Conservation (phyloP, 352 stramenopile species). For the Phytophthora cactorum region DNA sequence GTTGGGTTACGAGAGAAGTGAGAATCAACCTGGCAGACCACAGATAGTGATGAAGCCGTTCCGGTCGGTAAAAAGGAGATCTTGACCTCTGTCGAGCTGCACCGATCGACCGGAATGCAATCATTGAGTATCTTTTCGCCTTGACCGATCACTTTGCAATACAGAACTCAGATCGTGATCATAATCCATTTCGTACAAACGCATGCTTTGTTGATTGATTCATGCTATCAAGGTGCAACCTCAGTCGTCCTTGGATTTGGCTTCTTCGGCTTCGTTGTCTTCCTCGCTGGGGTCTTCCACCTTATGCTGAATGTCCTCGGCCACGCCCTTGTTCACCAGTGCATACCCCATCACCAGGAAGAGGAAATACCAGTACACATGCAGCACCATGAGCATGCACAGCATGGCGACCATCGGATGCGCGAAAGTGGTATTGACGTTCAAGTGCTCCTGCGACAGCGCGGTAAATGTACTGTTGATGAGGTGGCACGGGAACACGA, state of each 20-base stretch:
- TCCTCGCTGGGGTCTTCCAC: conserved; percentile 29
- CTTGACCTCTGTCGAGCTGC: background rate
- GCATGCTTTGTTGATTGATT: conserved; percentile 7
- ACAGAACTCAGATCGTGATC: background rate
- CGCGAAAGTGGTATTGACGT: conserved; percentile 31
- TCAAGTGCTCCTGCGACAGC: conserved; percentile 30
- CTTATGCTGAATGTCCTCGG: conserved; percentile 54
- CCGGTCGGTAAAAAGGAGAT: background rate
- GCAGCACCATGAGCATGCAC: conserved; percentile 49
- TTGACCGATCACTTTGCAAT: background rate
- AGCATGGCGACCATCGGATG: conserved; percentile 46
- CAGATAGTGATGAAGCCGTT: no score
- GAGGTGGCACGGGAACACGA: conserved; percentile 47
- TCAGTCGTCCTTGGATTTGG: conserved; percentile 42
- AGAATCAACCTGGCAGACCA: no score
- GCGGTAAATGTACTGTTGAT: conserved; percentile 36
- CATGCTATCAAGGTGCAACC: conserved; percentile 6
- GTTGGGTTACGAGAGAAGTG: no score
- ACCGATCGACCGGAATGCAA: no score
- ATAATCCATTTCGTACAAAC: background rate
- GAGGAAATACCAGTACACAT: conserved; percentile 57
- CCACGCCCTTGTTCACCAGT: conserved; percentile 44
- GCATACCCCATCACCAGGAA: conserved; percentile 58
- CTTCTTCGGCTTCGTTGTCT: conserved; percentile 13
- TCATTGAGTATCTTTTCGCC: background rate